Conservation (phyloP, 2,329 filamentous ascomycete genomes). For the Fusarium sp. region DNA sequence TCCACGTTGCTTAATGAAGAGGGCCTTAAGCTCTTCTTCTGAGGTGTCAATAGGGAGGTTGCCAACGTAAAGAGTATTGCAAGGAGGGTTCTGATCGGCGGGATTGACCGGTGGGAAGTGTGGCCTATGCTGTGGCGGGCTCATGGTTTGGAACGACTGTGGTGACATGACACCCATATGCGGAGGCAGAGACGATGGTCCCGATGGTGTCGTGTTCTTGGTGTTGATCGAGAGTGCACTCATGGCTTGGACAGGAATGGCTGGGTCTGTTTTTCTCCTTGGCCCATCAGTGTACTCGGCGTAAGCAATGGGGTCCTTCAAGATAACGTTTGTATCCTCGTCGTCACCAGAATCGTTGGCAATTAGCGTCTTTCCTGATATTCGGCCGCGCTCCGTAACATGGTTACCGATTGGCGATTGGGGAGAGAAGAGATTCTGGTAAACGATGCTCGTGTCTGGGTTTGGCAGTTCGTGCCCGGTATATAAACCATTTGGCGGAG, state of each 20-base stretch:
- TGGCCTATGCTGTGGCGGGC: conserved; percentile 69
- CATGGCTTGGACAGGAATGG: conserved; percentile 77
- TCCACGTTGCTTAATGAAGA: conserved; percentile 93
- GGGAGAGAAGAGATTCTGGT: conserved; percentile 76
- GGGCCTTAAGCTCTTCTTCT: conserved; percentile 92
- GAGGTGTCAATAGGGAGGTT: conserved; percentile 93
- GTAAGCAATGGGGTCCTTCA: conserved; percentile 78
- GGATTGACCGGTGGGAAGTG: conserved; percentile 90
- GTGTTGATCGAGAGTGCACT: conserved; percentile 78
- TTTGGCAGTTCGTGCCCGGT: conserved; percentile 70
- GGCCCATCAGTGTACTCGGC: conserved; percentile 68
- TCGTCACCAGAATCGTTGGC: conserved; percentile 73
- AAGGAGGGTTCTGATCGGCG: conserved; percentile 95
- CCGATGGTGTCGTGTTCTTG: conserved; percentile 57
- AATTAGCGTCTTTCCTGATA: conserved; percentile 78
- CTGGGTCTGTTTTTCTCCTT: conserved; percentile 77
- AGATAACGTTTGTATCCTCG: conserved; percentile 78
- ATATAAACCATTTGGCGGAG: conserved; percentile 66
- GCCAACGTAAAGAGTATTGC: conserved; percentile 98
- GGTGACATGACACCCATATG: conserved; percentile 57
- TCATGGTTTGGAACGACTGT: conserved; percentile 54
- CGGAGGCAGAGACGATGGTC: conserved; percentile 65
- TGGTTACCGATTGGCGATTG: conserved; percentile 80
- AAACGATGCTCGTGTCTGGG: conserved; percentile 64
- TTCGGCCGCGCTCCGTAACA: conserved; percentile 69